Base-by-base conservation (phyloP, 345 rosid species). In the Mallotus nudiflorus region DNA sequence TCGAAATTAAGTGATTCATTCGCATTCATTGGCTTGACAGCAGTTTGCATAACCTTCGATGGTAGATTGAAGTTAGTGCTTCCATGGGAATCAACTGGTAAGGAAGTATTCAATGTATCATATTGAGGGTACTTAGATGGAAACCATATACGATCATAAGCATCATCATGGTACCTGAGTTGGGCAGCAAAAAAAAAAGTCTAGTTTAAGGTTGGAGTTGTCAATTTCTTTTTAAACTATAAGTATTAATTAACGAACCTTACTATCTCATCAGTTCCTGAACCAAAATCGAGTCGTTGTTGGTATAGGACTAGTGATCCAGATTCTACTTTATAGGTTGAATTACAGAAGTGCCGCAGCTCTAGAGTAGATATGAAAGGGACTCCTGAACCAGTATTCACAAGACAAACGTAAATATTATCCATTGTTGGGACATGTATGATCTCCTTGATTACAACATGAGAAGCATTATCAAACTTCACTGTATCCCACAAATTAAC, bases 301-400 rank as follows among this genome's bases (percentile, higher is more conserved):
- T 13, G 48, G 71, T 67, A 75, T 6, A 75, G 66, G 40, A 64
- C 60, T 24, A 79, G 69, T 15, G 80, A 63, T 52, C 51, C 80
- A 19, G 65, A 18, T 19, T 62, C 19, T 7, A 22, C 14, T 33
- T 18, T 57, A 24, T 81, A 81, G 39, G 65, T 53, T 4, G 52
- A 35, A 48, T 67, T 24, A 53, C 68, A 73, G 25, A 74, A 81
- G 63, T 77, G 81, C 53, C 84, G 67, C 1, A 71, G 39, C 76
- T 81, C 81, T 10, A 77, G 13, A 55, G 79, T 51, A 4, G 84
- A 81, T 37, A 81, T 77, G 58, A 81, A 81, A 62, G 84, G 84
- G 15, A 56, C 73, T 44, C 76, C 78, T 27, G 55, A 66, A 12
- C 69, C 74, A 44, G 71, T 77, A 33, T 81, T 70, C 14, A 77